Evolutionary conservation across 805 yeast species (phyloP).

Genomic region (Hanseniaspora nectarophila): DNA sequence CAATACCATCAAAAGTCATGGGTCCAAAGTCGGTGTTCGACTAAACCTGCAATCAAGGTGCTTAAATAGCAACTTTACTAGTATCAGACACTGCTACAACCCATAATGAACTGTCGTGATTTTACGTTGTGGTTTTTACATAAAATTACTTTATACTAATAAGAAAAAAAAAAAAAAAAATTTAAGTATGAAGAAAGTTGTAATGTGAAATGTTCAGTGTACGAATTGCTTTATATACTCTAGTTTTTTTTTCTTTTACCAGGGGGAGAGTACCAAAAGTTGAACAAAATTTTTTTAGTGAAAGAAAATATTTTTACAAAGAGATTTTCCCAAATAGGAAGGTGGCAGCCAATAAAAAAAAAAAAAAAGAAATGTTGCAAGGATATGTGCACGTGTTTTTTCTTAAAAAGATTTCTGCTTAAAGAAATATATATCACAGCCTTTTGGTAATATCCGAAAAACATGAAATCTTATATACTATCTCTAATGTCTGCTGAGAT

Average conservation of each 20-base stretch:
- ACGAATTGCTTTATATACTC: not conserved
- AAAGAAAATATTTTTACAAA: too few species aligned
- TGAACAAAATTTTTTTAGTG: too few species aligned
- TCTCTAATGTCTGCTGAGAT: too few species aligned
- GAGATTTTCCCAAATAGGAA: not conserved
- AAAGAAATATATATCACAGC: too few species aligned
- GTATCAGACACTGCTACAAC: constrained; percentile 24
- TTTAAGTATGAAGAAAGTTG: not conserved
- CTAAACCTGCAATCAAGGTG: constrained; percentile 34
- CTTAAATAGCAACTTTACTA: constrained; percentile 28
- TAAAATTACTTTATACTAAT: too few species aligned
- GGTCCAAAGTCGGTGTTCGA: constrained; percentile 32
- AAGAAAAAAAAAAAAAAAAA: not conserved
- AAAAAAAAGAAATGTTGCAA: constrained; percentile 34
- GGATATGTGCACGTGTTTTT: constrained; percentile 33
- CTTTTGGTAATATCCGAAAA: too few species aligned
- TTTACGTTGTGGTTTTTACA: constrained; percentile 41
- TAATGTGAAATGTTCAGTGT: too few species aligned
- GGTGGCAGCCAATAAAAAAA: constrained; percentile 32
- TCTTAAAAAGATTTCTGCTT: too few species aligned
- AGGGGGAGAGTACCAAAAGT: too few species aligned
- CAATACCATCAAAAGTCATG: constrained; percentile 39
- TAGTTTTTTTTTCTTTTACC: too few species aligned
- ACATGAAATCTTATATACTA: too few species aligned
- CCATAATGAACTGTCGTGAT: constrained; percentile 47